These are phyloP conservation scores for Chalaropsis thielavioides DNA, from an alignment of 2,329 filamentous ascomycete genomes.

Conservation along the genomic window DNA sequence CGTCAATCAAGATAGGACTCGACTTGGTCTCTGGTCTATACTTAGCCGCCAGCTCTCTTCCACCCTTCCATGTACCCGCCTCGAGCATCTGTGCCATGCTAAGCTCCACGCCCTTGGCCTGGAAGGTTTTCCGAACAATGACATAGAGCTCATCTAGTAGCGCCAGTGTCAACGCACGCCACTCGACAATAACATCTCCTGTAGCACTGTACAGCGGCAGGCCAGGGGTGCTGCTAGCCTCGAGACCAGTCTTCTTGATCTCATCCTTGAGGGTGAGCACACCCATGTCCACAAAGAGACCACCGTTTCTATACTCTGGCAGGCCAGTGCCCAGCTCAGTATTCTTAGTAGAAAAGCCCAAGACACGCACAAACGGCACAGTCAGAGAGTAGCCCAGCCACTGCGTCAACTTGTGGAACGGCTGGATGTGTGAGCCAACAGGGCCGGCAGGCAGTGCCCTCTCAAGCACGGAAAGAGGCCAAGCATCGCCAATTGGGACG, in stretches of 20 bases:
- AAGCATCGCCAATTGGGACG: constrained; percentile 35
- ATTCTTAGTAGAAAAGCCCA: constrained; percentile 38
- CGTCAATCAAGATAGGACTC: constrained; percentile 68
- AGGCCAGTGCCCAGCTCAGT: constrained; percentile 48
- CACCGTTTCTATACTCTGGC: constrained; percentile 59
- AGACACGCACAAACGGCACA: constrained; percentile 43
- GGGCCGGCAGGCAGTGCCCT: constrained; percentile 7
- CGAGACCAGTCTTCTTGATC: constrained; percentile 30
- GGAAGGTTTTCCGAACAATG: constrained; percentile 28
- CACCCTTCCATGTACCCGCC: constrained; percentile 47
- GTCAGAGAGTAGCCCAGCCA: constrained; percentile 62
- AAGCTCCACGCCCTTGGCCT: constrained; percentile 26
- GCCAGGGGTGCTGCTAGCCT: constrained; percentile 24
- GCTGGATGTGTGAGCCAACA: constrained; percentile 27
- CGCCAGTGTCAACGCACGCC: constrained; percentile 44
- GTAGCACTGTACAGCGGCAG: constrained; percentile 38
- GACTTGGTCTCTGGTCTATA: constrained; percentile 66
- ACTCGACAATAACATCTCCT: constrained; percentile 46
- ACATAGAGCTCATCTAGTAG: constrained; percentile 37
- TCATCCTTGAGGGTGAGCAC: constrained; percentile 37
- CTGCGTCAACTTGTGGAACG: constrained; percentile 51
- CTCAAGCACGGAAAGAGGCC: constrained; percentile 28
- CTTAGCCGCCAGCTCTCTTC: constrained; percentile 66
- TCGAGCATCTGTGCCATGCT: constrained; percentile 38
- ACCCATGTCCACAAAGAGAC: constrained; percentile 48